These are phyloP conservation scores for Spathaspora sp. DNA, from an alignment of 805 yeast species.

Conservation along the genomic window DNA sequence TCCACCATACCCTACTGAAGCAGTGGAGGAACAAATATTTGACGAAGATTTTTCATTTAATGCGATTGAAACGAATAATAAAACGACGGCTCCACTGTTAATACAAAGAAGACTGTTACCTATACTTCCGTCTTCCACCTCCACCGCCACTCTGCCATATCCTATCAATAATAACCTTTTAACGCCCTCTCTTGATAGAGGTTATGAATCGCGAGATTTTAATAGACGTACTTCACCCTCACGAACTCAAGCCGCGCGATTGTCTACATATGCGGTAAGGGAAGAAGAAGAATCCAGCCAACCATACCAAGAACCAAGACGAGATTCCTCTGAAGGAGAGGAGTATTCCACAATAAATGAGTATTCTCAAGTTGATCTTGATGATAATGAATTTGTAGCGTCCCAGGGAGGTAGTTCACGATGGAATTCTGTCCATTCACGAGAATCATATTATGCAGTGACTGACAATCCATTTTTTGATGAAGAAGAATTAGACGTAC, in stretches of 20 bases:
- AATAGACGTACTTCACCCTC: neutral
- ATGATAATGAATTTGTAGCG: neutral
- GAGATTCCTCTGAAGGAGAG: neutral
- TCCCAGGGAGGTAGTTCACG: slow-evolving; percentile 4
- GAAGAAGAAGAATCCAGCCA: neutral
- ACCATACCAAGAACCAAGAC: neutral
- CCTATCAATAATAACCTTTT: neutral
- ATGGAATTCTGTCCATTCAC: slow-evolving; percentile 8
- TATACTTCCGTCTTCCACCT: neutral
- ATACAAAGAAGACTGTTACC: slow-evolving; percentile 3
- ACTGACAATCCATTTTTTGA: slow-evolving; percentile 9
- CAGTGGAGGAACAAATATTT: slow-evolving; percentile 5
- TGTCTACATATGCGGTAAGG: neutral
- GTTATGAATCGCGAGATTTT: neutral
- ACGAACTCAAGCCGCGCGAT: neutral
- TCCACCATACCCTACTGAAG: slow-evolving; percentile 8
- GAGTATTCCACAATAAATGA: neutral
- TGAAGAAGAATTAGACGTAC: slow-evolving; percentile 3
- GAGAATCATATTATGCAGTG: slow-evolving; percentile 6
- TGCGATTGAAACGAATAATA: neutral
- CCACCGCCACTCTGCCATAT: neutral
- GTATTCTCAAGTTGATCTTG: neutral
- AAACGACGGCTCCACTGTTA: slow-evolving; percentile 1
- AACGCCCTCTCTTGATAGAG: neutral
- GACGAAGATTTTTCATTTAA: slow-evolving; percentile 3